These are phyloP conservation scores for Lentinula aciculospora DNA, from an alignment of 768 basidiomycete genomes.

Conservation along the genomic window DNA sequence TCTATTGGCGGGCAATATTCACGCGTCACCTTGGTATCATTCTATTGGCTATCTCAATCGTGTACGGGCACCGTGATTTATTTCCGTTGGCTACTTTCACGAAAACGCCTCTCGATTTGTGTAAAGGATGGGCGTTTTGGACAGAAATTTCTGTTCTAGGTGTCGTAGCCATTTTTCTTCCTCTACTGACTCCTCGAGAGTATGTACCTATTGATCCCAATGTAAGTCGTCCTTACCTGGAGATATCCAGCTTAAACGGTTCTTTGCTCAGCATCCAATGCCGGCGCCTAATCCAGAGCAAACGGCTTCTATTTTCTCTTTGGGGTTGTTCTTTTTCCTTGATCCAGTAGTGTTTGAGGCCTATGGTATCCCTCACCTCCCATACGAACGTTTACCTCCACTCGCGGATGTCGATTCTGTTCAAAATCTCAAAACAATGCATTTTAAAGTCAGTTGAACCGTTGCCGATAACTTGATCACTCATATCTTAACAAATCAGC, in stretches of 20 bases:
- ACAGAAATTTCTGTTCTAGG: conserved; percentile 30
- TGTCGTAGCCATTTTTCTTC: conserved; percentile 32
- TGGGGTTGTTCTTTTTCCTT: conserved; percentile 26
- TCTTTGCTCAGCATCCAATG: conserved; percentile 7
- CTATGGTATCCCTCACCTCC: conserved; percentile 6
- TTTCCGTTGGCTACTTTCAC: conserved; percentile 40
- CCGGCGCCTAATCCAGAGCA: conserved; percentile 22
- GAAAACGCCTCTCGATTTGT: conserved; percentile 30
- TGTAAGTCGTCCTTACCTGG: conserved; percentile 13
- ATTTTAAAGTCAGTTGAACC: not conserved
- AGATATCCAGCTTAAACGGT: conserved; percentile 6
- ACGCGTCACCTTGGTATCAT: conserved; percentile 6
- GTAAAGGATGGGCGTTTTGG: conserved; percentile 36
- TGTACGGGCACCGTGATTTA: conserved; percentile 23
- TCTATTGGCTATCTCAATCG: not conserved
- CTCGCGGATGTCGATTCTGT: conserved; percentile 57
- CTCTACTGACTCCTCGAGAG: conserved; percentile 34
- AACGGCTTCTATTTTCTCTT: conserved; percentile 25
- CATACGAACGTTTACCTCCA: conserved; percentile 37
- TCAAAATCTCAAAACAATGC: not conserved
- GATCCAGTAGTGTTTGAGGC: conserved; percentile 7
- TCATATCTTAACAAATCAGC: conserved; percentile 5
- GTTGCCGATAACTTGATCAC: not conserved
- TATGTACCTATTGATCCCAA: conserved; percentile 40
- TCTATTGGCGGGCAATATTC: conserved; percentile 2